Conservation (phyloP, 345 rosid species). For the Durio zibethinus region DNA sequence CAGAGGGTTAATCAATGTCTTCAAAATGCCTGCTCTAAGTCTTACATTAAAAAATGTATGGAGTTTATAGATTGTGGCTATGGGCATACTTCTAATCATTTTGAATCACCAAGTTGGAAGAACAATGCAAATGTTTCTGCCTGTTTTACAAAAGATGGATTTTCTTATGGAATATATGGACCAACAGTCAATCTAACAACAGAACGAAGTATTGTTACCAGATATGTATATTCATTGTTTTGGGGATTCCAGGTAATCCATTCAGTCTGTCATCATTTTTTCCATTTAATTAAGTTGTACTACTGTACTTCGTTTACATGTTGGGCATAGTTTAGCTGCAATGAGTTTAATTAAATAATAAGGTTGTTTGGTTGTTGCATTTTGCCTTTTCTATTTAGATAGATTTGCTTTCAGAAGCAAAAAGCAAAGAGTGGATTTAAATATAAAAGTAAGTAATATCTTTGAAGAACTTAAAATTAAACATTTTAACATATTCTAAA, state of each 20-base stretch:
- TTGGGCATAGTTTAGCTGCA: background rate
- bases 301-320: background rate
- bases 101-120: slow-evolving; percentile 29
- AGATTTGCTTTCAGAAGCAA: too few relatives aligned
- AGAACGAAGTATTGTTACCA: slow-evolving; percentile 31
- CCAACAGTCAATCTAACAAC: slow-evolving; percentile 58
- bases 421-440: background rate
- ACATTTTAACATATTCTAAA: background rate
- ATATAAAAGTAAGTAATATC: background rate
- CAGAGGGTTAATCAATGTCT: slow-evolving; percentile 95
- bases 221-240: slow-evolving; percentile 74
- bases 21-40: slow-evolving; percentile 49
- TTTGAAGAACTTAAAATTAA: background rate
- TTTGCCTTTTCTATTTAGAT: background rate
- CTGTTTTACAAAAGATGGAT: slow-evolving; percentile 45
- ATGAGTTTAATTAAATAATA: background rate
- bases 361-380: background rate
- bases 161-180: slow-evolving; percentile 56
- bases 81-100: background rate
- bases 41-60: slow-evolving; percentile 16
- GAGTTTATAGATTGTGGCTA: slow-evolving; percentile 59
- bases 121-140: slow-evolving; percentile 29
- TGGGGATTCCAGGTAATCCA: slow-evolving; percentile 91
- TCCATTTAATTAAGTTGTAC: background rate
- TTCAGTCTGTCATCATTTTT: background rate